These are phyloP conservation scores for Aspergillus hortae DNA, from an alignment of 2,329 filamentous ascomycete genomes.

Conservation along the genomic window DNA sequence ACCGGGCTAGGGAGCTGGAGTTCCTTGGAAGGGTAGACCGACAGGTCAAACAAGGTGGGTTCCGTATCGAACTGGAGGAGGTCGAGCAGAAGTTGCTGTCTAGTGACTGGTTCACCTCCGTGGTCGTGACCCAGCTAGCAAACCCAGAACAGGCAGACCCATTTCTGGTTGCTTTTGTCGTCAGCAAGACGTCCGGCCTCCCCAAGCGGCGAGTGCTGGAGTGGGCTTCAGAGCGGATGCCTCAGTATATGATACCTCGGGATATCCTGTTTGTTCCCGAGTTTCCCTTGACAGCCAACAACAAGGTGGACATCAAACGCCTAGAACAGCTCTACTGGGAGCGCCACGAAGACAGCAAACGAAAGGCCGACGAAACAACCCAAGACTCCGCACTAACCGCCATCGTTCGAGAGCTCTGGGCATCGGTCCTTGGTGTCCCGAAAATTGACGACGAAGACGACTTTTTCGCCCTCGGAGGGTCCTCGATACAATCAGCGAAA, in stretches of 20 bases:
- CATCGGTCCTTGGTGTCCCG: not conserved
- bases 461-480: conserved; percentile 7
- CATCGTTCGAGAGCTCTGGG: conserved; percentile 2
- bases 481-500: conserved; percentile 8
- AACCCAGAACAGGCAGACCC: not conserved
- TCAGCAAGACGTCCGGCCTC: not conserved
- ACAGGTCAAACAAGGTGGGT: conserved; percentile 87
- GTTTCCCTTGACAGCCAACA: conserved; percentile 67
- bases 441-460: conserved; percentile 5
- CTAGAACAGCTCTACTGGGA: conserved; percentile 12
- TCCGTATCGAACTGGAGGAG: conserved; percentile 82
- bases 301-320: conserved; percentile 52
- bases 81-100: conserved; percentile 67
- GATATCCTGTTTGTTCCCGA: conserved; percentile 63
- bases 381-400: not conserved
- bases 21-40: conserved; percentile 71
- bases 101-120: not conserved
- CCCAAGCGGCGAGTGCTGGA: not conserved
- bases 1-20: conserved; percentile 60
- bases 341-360: not conserved
- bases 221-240: conserved; percentile 55
- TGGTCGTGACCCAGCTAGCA: conserved; percentile 1
- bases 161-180: conserved; percentile 9
- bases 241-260: conserved; percentile 66
- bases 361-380: not conserved